Evolutionary conservation across 1,284 basidiomycete species (phyloP), one percentile per base, ranked within the genome.

Genomic region (Amylostereum areolatum): DNA sequence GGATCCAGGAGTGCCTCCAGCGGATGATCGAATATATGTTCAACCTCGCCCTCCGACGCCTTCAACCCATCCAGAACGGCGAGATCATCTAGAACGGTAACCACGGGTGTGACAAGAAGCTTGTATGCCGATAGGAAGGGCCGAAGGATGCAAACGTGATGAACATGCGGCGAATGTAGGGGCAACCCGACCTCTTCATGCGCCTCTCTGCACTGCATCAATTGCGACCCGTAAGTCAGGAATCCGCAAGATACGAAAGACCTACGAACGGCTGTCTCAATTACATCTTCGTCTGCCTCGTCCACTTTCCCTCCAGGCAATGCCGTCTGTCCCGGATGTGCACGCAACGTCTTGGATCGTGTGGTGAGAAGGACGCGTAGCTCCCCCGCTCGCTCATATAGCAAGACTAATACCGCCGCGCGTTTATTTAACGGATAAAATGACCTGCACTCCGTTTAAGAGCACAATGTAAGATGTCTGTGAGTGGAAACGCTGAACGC

Each of bases 231-330:
- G 45, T 44, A 28, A 32, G 45, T 24, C 27, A 24, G 47, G 48
- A 11, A 48, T 45, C 8, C 34, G 33, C 39, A 24, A 5, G 30
- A 25, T 18, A 18, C 18, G 18, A 18, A 18, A 18, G 42, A 18
- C 47, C 28, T 18, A 58, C 81, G 66, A 62, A 93, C 90, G 11
- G 92, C 92, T 39, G 92, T 91, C 43, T 76, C 68, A 9, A 85
- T 64, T 1, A 85, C 68, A 58, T 77, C 75, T 1, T 59, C 59
- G 63, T 95, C 91, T 2, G 72, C 72, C 10, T 76, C 71, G 58
- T 94, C 92, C 27, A 77, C 75, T 62, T 86, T 90, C 5, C 91
- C 92, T 29, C 92, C 92, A 0, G 92, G 92, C 0, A 94, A 65
- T 2, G 91, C 90, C 37, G 85, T 88, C 59, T 89, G 84, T 24